Percentiles rank a stretch among this genome's conserved stretches.
Conservation (phyloP, 352 stramenopile genomes). For the Phytophthora megakarya region DNA sequence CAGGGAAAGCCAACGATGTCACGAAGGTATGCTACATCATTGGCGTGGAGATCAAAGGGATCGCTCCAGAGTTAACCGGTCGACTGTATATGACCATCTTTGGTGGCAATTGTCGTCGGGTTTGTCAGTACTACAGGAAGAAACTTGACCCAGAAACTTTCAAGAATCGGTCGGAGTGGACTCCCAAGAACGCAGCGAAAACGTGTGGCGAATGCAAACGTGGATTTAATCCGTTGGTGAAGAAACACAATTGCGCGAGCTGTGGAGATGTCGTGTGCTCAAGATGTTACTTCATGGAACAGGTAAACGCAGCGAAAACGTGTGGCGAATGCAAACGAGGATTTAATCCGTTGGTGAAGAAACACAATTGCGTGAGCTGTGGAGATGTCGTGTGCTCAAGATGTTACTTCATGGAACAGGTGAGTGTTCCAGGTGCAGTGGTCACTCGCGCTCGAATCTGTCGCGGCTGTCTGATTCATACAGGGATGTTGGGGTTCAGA, state of each 20-base stretch:
- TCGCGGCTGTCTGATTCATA: slow-evolving; percentile 20
- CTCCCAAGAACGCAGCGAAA: slow-evolving; percentile 26
- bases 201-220: slow-evolving; percentile 32
- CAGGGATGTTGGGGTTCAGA: slow-evolving; percentile 22
- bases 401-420: slow-evolving; percentile 37
- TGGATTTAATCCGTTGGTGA: slow-evolving; percentile 37
- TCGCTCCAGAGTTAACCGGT: slow-evolving; percentile 32
- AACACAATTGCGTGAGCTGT: slow-evolving; percentile 36
- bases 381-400: slow-evolving; percentile 31
- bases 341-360: slow-evolving; percentile 41
- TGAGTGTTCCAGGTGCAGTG: slow-evolving; percentile 45
- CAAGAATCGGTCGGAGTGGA: slow-evolving; percentile 32
- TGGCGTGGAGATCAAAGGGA: slow-evolving; percentile 33
- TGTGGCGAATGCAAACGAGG: slow-evolving; percentile 31
- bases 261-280: slow-evolving; percentile 38
- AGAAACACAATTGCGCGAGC: slow-evolving; percentile 34
- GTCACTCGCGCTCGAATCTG: slow-evolving; percentile 45
- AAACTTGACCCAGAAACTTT: slow-evolving; percentile 45
- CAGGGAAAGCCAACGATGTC: slow-evolving; percentile 28
- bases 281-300: slow-evolving; percentile 33
- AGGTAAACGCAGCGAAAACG: slow-evolving; percentile 11
- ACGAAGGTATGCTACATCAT: slow-evolving; percentile 65
- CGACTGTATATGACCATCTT: slow-evolving; percentile 49
- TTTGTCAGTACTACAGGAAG: slow-evolving; percentile 50
- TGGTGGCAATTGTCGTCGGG: slow-evolving; percentile 41